A percentile compares a stretch with the other conserved stretches of the same genome.
These are phyloP conservation scores for Dendrocalamus latiflorus DNA, from an alignment of 202 grass and related monocot species.

Conservation along the genomic window DNA sequence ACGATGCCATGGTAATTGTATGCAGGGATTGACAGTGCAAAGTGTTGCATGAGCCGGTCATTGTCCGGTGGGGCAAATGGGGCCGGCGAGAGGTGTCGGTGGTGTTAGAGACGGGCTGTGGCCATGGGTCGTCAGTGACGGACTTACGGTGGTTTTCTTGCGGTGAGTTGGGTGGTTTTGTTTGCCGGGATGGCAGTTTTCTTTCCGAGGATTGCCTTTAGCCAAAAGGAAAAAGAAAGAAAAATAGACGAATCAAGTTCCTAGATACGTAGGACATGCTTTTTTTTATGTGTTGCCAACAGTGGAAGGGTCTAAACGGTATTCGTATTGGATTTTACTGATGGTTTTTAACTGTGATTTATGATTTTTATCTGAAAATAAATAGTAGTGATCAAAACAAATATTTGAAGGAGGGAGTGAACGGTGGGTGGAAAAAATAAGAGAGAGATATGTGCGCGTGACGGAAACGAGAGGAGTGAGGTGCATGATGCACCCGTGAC, in stretches of 20 bases:
- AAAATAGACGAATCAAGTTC: background rate
- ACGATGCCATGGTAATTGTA: background rate
- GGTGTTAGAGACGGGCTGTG: background rate
- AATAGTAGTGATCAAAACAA: no score
- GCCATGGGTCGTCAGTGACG: background rate
- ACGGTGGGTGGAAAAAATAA: no score
- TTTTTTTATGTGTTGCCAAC: no score
- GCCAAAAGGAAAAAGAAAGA: background rate
- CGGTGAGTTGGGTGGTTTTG: no score
- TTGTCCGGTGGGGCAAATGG: background rate
- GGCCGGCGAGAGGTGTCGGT: constrained; percentile 33
- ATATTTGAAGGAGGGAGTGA: no score
- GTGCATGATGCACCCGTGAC: no score
- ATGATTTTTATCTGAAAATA: no score
- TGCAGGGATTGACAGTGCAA: constrained; percentile 10
- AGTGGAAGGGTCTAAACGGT: background rate
- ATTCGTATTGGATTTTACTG: no score
- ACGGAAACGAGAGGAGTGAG: no score
- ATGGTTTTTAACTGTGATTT: no score
- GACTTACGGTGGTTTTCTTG: background rate
- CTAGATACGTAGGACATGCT: no score
- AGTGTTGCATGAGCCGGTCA: background rate
- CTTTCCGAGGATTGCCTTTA: background rate
- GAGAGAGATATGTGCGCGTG: no score
- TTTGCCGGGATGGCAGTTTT: background rate